phyloP scores from a whole-genome alignment of 176 grass and related monocot genomes.

The Oropetium thomaeum region DNA sequence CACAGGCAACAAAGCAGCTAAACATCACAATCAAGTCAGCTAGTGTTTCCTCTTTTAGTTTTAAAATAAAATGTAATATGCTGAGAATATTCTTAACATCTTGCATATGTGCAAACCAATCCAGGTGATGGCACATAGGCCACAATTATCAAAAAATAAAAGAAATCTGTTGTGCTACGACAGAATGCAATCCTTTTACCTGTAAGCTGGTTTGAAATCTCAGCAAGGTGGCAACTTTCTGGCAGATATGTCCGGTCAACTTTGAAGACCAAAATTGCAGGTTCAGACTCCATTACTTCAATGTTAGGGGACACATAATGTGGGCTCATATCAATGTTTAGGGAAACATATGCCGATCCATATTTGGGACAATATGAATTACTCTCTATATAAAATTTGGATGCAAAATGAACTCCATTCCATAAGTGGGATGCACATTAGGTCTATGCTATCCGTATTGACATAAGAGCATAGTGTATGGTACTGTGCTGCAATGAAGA shows the following conservation, averaged over 20 bases:
- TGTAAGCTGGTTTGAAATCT: slow-evolving; percentile 18
- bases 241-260: slow-evolving; percentile 20
- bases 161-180: not conserved
- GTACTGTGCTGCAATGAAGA: not conserved
- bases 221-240: slow-evolving; percentile 29
- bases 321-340: not conserved
- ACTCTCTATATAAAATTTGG: not conserved
- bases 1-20: slow-evolving; percentile 30
- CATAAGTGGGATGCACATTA: not conserved
- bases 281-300: slow-evolving; percentile 34
- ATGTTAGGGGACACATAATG: not conserved
- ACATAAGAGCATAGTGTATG: not conserved
- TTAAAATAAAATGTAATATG: not conserved
- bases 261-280: slow-evolving; percentile 15
- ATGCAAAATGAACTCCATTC: not conserved
- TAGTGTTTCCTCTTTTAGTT: not conserved
- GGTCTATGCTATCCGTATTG: not conserved
- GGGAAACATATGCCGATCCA: not conserved
- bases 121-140: slow-evolving; percentile 7
- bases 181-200: not conserved
- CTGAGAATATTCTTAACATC: slow-evolving; percentile 25
- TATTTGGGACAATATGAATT: not conserved
- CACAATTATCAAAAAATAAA: not conserved
- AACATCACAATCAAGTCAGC: slow-evolving; percentile 25
- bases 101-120: slow-evolving; percentile 22